phyloP scores from a whole-genome alignment of 768 basidiomycete species.

The Tulasnella sp. region DNA sequence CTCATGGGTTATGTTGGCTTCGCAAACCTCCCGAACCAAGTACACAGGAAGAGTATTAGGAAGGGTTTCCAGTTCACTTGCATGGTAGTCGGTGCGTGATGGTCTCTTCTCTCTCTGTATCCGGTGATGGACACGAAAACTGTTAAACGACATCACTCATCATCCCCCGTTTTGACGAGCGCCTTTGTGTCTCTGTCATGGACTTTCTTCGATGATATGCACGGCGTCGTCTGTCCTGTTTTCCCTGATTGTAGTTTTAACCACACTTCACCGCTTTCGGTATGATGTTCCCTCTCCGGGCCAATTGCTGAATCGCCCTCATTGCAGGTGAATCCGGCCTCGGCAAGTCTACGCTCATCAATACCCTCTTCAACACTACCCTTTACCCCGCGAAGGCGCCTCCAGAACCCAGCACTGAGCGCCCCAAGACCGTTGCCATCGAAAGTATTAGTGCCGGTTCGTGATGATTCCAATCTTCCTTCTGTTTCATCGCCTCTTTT shows the following conservation, averaged over 20 bases:
- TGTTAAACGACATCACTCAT: background rate
- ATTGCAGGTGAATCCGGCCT: conserved; percentile 88
- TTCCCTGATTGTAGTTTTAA: background rate
- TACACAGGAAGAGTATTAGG: conserved; percentile 94
- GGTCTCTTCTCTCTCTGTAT: background rate
- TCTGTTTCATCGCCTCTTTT: background rate
- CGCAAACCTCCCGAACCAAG: conserved; percentile 97
- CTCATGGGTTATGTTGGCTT: conserved; percentile 93
- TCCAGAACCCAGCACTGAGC: conserved; percentile 71
- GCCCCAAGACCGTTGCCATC: conserved; percentile 88
- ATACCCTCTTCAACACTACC: conserved; percentile 95
- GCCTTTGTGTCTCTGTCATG: background rate
- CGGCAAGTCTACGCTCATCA: conserved; percentile 97
- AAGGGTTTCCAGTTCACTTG: conserved; percentile 98
- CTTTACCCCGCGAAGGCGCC: conserved; percentile 86
- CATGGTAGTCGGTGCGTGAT: conserved; percentile 91
- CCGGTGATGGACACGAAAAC: background rate
- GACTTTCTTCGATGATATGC: background rate
- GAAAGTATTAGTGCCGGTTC: conserved; percentile 96
- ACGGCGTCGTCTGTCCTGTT: too few species aligned
- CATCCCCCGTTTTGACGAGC: background rate
- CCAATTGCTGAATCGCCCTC: background rate
- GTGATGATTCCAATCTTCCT: conserved; percentile 22
- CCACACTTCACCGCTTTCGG: conserved; percentile 6
- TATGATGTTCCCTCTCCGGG: background rate